Evolutionary conservation across 805 yeast genomes (phyloP).

Genomic region (Kuraishia ogatae): DNA sequence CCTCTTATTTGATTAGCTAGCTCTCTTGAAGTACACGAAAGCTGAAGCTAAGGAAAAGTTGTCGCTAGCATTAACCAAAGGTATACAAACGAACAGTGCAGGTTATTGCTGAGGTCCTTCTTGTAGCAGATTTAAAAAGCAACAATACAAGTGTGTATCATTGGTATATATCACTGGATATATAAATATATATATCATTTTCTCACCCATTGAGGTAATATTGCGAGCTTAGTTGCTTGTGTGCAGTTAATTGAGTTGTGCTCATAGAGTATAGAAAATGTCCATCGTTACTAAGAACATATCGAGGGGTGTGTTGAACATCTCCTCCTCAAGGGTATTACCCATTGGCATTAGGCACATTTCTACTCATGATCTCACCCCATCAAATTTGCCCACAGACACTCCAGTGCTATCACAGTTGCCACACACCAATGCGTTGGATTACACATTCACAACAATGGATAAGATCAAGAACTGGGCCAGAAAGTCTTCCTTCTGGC

Average conservation of each 20-base stretch:
- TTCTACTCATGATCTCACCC: slow-evolving; percentile 18
- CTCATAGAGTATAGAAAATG: not conserved
- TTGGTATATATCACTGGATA: too few species aligned
- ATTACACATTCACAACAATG: slow-evolving; percentile 73
- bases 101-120: too few species aligned
- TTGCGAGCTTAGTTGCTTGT: not conserved
- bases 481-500: slow-evolving; percentile 88
- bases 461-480: slow-evolving; percentile 88
- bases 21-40: not conserved
- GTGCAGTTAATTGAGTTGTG: not conserved
- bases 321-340: not conserved
- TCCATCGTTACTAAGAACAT: not conserved
- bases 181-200: not conserved
- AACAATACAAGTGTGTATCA: not conserved
- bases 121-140: not conserved
- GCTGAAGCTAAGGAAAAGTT: not conserved
- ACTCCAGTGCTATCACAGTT: slow-evolving; percentile 63
- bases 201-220: not conserved
- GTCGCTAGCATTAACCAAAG: not conserved
- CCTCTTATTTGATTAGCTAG: not conserved
- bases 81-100: not conserved
- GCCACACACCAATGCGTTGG: slow-evolving; percentile 52
- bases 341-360: slow-evolving; percentile 2
- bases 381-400: slow-evolving; percentile 51
- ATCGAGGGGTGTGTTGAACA: not conserved